A percentile compares a stretch with the other conserved stretches of the same genome.
Conservation (phyloP, 176 grass and related monocot genomes). For the Oryza australiensis region DNA sequence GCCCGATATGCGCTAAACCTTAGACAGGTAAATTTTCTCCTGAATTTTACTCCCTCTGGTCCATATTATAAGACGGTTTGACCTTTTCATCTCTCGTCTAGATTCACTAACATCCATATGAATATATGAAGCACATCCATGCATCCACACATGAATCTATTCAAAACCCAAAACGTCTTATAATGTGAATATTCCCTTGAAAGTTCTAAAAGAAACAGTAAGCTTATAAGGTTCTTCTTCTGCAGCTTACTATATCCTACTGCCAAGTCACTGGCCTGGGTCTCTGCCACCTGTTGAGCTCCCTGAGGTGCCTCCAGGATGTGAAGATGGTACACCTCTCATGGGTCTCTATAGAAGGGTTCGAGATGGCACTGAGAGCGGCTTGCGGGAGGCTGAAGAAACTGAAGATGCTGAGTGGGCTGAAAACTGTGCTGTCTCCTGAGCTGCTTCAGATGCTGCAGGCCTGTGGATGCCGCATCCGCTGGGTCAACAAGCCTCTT, state of each 20-base stretch:
- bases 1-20: slow-evolving; percentile 76
- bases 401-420: slow-evolving; percentile 70
- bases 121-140: too few species aligned
- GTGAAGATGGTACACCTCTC: slow-evolving; percentile 91
- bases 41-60: too few species aligned
- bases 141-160: too few species aligned
- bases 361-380: slow-evolving; percentile 70
- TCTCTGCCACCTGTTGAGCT: slow-evolving; percentile 71
- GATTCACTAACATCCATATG: too few species aligned
- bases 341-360: slow-evolving; percentile 74
- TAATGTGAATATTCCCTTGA: background rate
- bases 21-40: slow-evolving; percentile 66
- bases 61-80: too few species aligned
- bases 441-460: slow-evolving; percentile 77
- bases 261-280: slow-evolving; percentile 84
- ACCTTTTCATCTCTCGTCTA: too few species aligned
- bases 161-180: too few species aligned
- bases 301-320: slow-evolving; percentile 86
- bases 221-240: slow-evolving; percentile 11
- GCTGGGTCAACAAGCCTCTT: slow-evolving; percentile 87
- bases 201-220: background rate
- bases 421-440: slow-evolving; percentile 64
- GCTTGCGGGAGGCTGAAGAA: slow-evolving; percentile 88
- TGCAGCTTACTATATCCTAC: slow-evolving; percentile 97
- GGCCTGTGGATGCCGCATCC: slow-evolving; percentile 67